Percentiles rank a stretch among this genome's conserved stretches.
Evolutionary conservation across 371 early-diverging fungal species (phyloP).

Genomic region (Smittium mucronatum): DNA sequence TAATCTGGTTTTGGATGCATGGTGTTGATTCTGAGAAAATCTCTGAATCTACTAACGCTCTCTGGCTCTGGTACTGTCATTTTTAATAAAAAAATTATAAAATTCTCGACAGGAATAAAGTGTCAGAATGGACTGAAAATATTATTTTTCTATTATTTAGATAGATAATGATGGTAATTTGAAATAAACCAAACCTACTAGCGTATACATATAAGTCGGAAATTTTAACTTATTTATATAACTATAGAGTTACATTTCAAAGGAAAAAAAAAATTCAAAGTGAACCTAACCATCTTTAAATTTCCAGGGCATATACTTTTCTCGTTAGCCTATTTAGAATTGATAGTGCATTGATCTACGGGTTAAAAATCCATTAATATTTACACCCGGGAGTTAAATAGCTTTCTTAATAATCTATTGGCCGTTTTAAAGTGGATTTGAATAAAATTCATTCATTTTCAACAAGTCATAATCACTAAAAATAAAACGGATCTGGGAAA

Average conservation of each 20-base stretch:
- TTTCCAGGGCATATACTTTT: no score
- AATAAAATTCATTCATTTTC: no score
- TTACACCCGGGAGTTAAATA: no score
- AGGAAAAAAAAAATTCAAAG: neutral
- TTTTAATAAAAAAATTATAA: neutral
- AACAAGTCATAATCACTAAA: no score
- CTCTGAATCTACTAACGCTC: slow-evolving; percentile 51
- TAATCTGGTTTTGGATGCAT: slow-evolving; percentile 73
- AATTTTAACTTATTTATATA: neutral
- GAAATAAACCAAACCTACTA: neutral
- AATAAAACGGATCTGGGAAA: no score
- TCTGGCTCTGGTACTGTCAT: slow-evolving; percentile 4
- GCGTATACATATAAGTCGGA: neutral
- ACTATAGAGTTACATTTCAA: neutral
- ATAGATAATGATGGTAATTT: neutral
- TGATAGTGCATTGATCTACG: no score
- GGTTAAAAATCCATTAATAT: no score
- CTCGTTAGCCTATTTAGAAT: no score
- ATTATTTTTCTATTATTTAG: neutral
- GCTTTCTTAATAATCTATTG: no score
- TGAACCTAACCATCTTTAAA: no score
- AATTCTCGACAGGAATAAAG: neutral
- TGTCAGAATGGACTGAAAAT: neutral
- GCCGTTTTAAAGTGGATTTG: no score
- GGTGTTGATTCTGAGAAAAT: slow-evolving; percentile 63